Evolutionary conservation across 2,329 filamentous ascomycete genomes (phyloP).

Genomic region (Acrodontium crateriforme): DNA sequence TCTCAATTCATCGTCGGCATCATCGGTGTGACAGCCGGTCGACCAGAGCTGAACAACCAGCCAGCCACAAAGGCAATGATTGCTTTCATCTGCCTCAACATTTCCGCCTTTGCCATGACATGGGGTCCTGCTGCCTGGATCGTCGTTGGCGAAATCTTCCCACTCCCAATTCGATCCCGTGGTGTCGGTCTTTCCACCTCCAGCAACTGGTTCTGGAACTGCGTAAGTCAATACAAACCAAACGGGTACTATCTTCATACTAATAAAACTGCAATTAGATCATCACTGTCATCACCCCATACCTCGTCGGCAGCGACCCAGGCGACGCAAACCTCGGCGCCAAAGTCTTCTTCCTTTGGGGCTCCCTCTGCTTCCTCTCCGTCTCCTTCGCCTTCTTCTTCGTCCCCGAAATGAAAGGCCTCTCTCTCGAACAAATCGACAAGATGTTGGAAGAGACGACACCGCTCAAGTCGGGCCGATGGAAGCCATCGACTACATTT

Average conservation of each 20-base stretch:
- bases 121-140: constrained; percentile 62
- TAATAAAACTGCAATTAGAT: constrained; percentile 22
- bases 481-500: too few species aligned
- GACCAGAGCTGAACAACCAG: too few species aligned
- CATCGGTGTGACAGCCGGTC: constrained; percentile 29
- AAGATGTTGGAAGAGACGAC: constrained; percentile 33
- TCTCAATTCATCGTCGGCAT: constrained; percentile 81
- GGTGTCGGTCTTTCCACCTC: constrained; percentile 70
- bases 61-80: constrained; percentile 46
- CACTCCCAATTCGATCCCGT: constrained; percentile 43
- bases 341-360: constrained; percentile 36
- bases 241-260: constrained; percentile 1
- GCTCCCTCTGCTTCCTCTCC: constrained; percentile 20
- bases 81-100: constrained; percentile 79
- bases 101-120: constrained; percentile 80
- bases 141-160: constrained; percentile 73
- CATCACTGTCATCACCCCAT: constrained; percentile 58
- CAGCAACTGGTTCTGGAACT: constrained; percentile 59
- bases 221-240: too few species aligned
- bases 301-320: constrained; percentile 51
- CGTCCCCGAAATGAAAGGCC: constrained; percentile 27
- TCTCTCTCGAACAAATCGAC: constrained; percentile 26
- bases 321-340: constrained; percentile 40
- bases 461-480: too few species aligned
- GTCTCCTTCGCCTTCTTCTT: constrained; percentile 24